Percentiles rank a stretch among this genome's conserved stretches.
Evolutionary conservation across 768 basidiomycete genomes (phyloP).

Genomic region (Tricholoma sp.): DNA sequence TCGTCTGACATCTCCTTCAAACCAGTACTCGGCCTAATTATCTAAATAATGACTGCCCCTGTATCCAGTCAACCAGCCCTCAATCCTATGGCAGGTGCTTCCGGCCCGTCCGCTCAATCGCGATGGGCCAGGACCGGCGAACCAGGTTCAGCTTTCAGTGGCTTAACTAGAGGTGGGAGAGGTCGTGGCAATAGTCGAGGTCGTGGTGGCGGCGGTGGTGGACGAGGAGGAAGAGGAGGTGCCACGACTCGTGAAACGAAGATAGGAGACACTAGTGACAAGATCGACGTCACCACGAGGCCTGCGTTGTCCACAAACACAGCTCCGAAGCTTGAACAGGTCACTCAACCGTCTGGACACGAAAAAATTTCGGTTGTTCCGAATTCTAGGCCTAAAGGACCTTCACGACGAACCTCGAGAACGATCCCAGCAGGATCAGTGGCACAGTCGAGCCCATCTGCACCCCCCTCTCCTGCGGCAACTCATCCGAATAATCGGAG

Average conservation of each 20-base stretch:
- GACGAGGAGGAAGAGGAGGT: slow-evolving; percentile 31
- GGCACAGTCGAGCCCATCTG: slow-evolving; percentile 16
- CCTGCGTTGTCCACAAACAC: slow-evolving; percentile 12
- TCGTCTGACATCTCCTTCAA: background rate
- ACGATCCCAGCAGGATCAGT: slow-evolving; percentile 23
- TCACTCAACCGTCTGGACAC: slow-evolving; percentile 11
- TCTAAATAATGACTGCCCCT: slow-evolving; percentile 39
- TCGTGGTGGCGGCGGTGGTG: slow-evolving; percentile 19
- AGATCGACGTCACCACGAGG: slow-evolving; percentile 13
- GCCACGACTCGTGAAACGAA: slow-evolving; percentile 16
- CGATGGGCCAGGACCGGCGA: slow-evolving; percentile 46
- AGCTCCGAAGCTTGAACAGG: slow-evolving; percentile 16
- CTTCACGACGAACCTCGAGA: slow-evolving; percentile 31
- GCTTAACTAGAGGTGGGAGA: slow-evolving; percentile 33
- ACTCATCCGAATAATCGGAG: slow-evolving; percentile 43
- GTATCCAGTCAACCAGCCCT: slow-evolving; percentile 22
- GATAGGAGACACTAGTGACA: slow-evolving; percentile 17
- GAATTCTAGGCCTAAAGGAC: slow-evolving; percentile 24
- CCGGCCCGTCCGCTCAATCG: slow-evolving; percentile 27
- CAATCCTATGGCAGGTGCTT: slow-evolving; percentile 19
- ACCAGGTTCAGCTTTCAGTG: slow-evolving; percentile 43
- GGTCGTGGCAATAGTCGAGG: slow-evolving; percentile 25
- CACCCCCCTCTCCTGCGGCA: slow-evolving; percentile 17
- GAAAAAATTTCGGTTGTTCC: slow-evolving; percentile 18
- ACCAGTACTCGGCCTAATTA: background rate